phyloP scores from a whole-genome alignment of 73 alveolate species.

The Paraurostyla sp. region DNA sequence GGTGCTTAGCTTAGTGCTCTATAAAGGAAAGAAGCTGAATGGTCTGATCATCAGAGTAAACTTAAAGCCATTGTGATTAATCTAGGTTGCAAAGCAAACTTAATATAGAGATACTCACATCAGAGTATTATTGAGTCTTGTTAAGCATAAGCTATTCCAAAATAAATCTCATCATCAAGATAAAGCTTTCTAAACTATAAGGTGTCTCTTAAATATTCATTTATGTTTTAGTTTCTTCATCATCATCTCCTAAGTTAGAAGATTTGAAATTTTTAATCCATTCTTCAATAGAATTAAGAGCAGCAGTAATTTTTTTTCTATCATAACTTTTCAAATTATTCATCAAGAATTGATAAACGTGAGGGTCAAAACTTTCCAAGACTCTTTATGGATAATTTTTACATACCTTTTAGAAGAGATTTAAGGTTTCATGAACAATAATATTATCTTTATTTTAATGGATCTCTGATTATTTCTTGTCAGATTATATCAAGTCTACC shows the following conservation, averaged over 20 bases:
- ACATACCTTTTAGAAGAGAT: neutral
- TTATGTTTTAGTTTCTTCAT: neutral
- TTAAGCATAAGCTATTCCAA: neutral
- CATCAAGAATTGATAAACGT: neutral
- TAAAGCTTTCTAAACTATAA: neutral
- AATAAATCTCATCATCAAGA: neutral
- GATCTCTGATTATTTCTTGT: neutral
- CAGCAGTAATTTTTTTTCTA: neutral
- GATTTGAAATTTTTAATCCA: constrained; percentile 63
- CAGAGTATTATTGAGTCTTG: neutral
- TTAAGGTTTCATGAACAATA: neutral
- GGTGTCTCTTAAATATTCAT: constrained; percentile 24
- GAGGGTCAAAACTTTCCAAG: neutral
- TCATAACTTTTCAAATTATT: constrained; percentile 7
- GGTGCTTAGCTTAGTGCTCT: constrained; percentile 8
- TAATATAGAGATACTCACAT: constrained; percentile 15
- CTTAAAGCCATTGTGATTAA: constrained; percentile 20
- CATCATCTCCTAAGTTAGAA: neutral
- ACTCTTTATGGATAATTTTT: constrained; percentile 8
- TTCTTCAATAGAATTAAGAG: constrained; percentile 55
- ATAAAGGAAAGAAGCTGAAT: constrained; percentile 10
- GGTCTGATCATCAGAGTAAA: constrained; percentile 14
- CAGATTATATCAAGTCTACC: neutral
- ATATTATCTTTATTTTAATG: neutral
- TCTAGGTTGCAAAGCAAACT: constrained; percentile 53